Conservation (phyloP, 140 eudicot genomes). For the Eryngium alpinum region DNA sequence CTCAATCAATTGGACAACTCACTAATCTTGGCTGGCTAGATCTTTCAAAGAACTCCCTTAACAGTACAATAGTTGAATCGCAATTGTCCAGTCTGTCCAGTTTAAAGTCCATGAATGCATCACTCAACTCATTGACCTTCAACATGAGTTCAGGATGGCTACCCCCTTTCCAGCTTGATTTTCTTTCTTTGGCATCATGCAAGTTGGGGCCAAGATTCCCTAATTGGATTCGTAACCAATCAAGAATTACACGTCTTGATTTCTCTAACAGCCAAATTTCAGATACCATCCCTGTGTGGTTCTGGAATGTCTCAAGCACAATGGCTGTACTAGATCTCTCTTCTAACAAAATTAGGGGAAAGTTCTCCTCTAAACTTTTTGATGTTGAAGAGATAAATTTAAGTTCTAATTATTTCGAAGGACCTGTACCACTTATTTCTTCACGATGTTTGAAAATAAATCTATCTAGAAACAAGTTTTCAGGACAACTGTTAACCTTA, state of each 20-base stretch:
- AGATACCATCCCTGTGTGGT: slow-evolving; percentile 20
- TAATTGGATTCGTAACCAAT: slow-evolving; percentile 19
- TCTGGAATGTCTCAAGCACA: slow-evolving; percentile 18
- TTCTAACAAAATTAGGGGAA: too few species aligned
- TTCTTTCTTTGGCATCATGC: slow-evolving; percentile 14
- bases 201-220: slow-evolving; percentile 23
- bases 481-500: too few species aligned
- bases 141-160: slow-evolving; percentile 12
- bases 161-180: background rate
- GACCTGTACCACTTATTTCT: too few species aligned
- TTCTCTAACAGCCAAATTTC: slow-evolving; percentile 14
- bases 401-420: too few species aligned
- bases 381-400: too few species aligned
- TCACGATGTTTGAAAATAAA: too few species aligned
- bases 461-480: too few species aligned
- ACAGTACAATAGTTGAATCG: background rate
- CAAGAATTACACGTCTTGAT: background rate
- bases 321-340: too few species aligned
- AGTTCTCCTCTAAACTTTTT: too few species aligned
- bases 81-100: slow-evolving; percentile 9
- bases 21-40: background rate
- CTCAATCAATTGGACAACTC: slow-evolving; percentile 1
- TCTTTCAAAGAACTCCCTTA: background rate
- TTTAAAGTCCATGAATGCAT: background rate
- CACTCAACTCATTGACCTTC: background rate